These are phyloP conservation scores for Aspergillus japonicus DNA, from an alignment of 2,329 filamentous ascomycete genomes.

Conservation along the genomic window DNA sequence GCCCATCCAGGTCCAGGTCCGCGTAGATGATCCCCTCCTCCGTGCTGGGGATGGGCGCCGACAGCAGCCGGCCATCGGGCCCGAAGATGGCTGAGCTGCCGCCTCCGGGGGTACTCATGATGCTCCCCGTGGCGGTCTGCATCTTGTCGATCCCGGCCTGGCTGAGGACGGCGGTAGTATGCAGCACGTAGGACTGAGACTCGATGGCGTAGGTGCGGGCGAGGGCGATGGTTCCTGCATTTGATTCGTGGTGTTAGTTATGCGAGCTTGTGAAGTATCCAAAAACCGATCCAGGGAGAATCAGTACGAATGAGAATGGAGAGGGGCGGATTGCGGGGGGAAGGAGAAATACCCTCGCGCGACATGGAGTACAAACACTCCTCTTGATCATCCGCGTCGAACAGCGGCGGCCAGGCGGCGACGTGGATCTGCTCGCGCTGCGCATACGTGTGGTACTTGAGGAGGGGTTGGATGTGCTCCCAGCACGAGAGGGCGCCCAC, in stretches of 20 bases:
- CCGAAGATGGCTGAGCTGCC: conserved; percentile 51
- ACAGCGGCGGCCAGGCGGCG: conserved; percentile 47
- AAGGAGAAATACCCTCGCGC: conserved; percentile 21
- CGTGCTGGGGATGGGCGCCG: conserved; percentile 33
- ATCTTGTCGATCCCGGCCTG: conserved; percentile 47
- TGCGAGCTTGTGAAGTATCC: too few relatives aligned
- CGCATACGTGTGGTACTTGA: conserved; percentile 48
- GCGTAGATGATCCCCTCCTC: conserved; percentile 51
- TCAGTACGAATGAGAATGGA: too few relatives aligned
- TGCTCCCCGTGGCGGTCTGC: conserved; percentile 40
- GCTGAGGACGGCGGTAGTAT: conserved; percentile 50
- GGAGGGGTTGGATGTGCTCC: conserved; percentile 53
- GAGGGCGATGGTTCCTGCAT: conserved; percentile 39
- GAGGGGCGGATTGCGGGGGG: too few relatives aligned
- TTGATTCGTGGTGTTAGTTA: too few relatives aligned
- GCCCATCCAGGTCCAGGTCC: conserved; percentile 46
- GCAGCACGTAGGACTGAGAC: conserved; percentile 55
- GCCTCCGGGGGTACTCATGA: conserved; percentile 44
- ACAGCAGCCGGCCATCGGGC: conserved; percentile 52
- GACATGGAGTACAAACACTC: conserved; percentile 34
- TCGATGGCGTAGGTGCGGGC: conserved; percentile 60
- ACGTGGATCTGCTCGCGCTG: conserved; percentile 52
- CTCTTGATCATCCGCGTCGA: conserved; percentile 15
- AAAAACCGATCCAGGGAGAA: too few relatives aligned
- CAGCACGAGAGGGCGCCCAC: conserved; percentile 52